phyloP scores from a whole-genome alignment of 176 grass and related monocot genomes.

The Ensete ventricosum region DNA sequence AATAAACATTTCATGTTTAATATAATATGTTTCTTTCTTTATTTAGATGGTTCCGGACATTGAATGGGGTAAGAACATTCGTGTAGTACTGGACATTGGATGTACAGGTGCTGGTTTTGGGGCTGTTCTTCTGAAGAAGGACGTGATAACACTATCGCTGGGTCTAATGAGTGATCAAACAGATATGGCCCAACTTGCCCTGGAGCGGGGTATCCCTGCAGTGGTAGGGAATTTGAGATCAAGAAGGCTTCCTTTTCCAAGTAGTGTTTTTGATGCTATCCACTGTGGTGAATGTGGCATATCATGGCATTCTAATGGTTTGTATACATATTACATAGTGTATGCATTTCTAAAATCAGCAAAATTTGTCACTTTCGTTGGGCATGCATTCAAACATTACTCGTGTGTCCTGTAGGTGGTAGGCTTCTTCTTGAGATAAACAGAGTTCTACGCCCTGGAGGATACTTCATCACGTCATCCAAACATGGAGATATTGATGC shows the following conservation, averaged over 20 bases:
- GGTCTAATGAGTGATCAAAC: slow-evolving; percentile 69
- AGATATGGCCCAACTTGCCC: slow-evolving; percentile 65
- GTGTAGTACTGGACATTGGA: slow-evolving; percentile 65
- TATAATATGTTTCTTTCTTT: slow-evolving; percentile 27
- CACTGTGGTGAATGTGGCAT: slow-evolving; percentile 92
- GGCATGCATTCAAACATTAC: slow-evolving; percentile 13
- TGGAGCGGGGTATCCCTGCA: slow-evolving; percentile 89
- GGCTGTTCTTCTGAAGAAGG: slow-evolving; percentile 54
- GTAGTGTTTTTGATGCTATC: slow-evolving; percentile 83
- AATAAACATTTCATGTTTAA: slow-evolving; percentile 3
- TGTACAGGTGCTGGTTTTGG: slow-evolving; percentile 65
- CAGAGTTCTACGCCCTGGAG: slow-evolving; percentile 87
- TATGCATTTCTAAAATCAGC: slow-evolving; percentile 8
- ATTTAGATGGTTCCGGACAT: slow-evolving; percentile 85
- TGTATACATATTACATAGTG: slow-evolving; percentile 11
- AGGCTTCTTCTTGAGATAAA: slow-evolving; percentile 91
- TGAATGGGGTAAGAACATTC: slow-evolving; percentile 98
- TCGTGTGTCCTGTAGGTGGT: slow-evolving; percentile 50
- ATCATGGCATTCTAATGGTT: slow-evolving; percentile 91
- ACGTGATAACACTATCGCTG: slow-evolving; percentile 61
- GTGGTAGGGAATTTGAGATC: slow-evolving; percentile 61
- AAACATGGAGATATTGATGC: slow-evolving; percentile 79
- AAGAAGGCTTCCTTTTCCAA: slow-evolving; percentile 82
- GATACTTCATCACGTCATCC: slow-evolving; percentile 83
- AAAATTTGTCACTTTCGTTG: neutral